Base-by-base conservation (phyloP, 2,329 filamentous ascomycete genomes). In the Catunica adiposa region DNA sequence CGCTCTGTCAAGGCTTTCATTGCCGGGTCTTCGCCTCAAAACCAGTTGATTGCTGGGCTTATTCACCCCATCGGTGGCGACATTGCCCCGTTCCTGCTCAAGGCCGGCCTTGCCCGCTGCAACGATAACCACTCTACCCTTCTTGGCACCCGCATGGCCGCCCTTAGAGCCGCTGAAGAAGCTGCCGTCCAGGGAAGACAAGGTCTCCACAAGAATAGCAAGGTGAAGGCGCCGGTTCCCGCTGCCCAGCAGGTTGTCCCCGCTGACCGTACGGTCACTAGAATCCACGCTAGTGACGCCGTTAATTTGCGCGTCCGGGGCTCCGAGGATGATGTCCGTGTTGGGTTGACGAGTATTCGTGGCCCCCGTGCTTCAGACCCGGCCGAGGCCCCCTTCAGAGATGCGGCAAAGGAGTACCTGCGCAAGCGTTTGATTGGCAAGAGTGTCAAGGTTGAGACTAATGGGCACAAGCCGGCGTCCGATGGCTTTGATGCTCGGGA, bases 81-180 rank as follows among this genome's bases (percentile, higher is more conserved):
- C 69, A 94, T 98, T 67, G 88, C 89, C 60, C 87, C 86, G 61
- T 94, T 94, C 68, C 70, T 98, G 46, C 80, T 98, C 47, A 82
- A 90, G 63, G 86, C 89, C 54, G 92, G 92, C 63, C 75, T 97
- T 56, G 92, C 90, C 42, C 80, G 88, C 64, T 97, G 90, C 73
- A 89, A 89, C 61, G 92, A 98, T 69, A 89, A 92, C 70, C 92
- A 98, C 72, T 94, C 90, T 0, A 94, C 89, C 40, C 76, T 96
- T 71, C 78, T 98, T 9, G 92, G 92, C 47, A 73, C 80, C 52
- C 86, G 90, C 63, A 98, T 98, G 92, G 82, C 84, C 44, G 68
- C 78, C 57, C 79, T 97, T 57, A 82, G 92, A 60, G 80, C 86
- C 61, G 89, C 92, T 1, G 92, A 98, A 72, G 90, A 86, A 67